Evolutionary conservation across 169 alveolate species (phyloP).

Genomic region (Blepharisma undulans): DNA sequence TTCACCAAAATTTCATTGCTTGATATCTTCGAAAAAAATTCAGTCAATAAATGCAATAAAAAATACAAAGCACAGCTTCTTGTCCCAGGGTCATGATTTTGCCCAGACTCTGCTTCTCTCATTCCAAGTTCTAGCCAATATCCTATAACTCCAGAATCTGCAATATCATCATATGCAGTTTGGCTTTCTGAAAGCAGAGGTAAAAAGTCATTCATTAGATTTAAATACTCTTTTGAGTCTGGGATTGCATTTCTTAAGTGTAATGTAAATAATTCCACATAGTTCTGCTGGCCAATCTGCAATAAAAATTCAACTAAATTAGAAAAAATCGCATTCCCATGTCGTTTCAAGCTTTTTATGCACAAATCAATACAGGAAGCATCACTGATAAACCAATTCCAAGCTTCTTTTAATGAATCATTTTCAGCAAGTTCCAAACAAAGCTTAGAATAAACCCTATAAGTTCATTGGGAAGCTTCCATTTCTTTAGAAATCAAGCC

Average conservation of each 20-base stretch:
- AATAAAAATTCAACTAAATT: background rate
- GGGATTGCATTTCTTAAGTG: conserved; percentile 65
- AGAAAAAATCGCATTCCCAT: background rate
- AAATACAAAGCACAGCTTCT: no score
- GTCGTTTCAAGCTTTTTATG: background rate
- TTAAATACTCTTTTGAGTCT: conserved; percentile 65
- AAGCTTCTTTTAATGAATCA: background rate
- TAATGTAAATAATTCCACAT: conserved; percentile 75
- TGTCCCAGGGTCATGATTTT: background rate
- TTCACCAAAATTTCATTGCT: background rate
- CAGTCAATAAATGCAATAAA: conserved; percentile 40
- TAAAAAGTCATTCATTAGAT: conserved; percentile 45
- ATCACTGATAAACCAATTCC: conserved; percentile 9
- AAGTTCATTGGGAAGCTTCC: background rate
- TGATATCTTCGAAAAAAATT: background rate
- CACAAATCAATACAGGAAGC: background rate
- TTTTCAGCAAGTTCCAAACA: background rate
- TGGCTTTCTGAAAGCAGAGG: conserved; percentile 41
- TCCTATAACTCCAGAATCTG: background rate
- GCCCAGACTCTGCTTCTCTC: background rate
- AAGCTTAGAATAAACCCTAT: background rate
- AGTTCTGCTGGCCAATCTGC: conserved; percentile 41
- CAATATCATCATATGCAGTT: conserved; percentile 20
- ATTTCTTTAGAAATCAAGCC: conserved; percentile 30
- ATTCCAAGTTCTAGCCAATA: background rate